Evolutionary conservation across 495 filamentous ascomycete species (phyloP).

Genomic region (Daldinia concentrica): DNA sequence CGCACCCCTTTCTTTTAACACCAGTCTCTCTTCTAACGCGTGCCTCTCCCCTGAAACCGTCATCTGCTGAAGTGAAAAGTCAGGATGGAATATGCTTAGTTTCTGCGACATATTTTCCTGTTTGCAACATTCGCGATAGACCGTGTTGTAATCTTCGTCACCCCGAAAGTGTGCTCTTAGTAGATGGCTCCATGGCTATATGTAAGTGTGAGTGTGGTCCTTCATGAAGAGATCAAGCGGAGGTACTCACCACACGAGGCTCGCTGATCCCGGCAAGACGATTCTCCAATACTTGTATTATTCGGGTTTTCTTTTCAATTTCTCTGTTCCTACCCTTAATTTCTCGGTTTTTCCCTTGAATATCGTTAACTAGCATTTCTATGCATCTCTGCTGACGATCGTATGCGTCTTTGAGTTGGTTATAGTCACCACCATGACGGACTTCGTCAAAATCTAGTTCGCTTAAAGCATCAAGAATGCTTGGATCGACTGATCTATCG

Average conservation of each 20-base stretch:
- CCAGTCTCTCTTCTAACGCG: neutral
- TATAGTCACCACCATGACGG: neutral
- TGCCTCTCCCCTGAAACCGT: neutral
- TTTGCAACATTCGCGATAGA: slow-evolving; percentile 39
- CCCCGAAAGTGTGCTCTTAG: slow-evolving; percentile 11
- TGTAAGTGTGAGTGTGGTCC: neutral
- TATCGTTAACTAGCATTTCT: neutral
- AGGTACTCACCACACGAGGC: neutral
- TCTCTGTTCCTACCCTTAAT: too few species aligned
- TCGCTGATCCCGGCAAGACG: too few species aligned
- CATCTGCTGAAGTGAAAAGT: slow-evolving; percentile 23
- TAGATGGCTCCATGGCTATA: slow-evolving; percentile 24
- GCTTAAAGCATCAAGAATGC: neutral
- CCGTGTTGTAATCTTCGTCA: neutral
- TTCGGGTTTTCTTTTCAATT: neutral
- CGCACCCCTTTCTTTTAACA: neutral
- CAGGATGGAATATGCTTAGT: slow-evolving; percentile 40
- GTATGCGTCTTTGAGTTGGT: neutral
- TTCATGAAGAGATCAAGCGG: neutral
- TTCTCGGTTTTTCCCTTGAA: neutral
- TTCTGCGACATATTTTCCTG: slow-evolving; percentile 51
- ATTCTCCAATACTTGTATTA: neutral
- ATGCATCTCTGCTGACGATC: neutral
- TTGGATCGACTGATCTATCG: neutral
- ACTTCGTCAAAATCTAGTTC: neutral